A percentile compares a stretch with the other conserved stretches of the same genome.
Conservation (phyloP, 306 rosid species). For the Begonia masoniana region DNA sequence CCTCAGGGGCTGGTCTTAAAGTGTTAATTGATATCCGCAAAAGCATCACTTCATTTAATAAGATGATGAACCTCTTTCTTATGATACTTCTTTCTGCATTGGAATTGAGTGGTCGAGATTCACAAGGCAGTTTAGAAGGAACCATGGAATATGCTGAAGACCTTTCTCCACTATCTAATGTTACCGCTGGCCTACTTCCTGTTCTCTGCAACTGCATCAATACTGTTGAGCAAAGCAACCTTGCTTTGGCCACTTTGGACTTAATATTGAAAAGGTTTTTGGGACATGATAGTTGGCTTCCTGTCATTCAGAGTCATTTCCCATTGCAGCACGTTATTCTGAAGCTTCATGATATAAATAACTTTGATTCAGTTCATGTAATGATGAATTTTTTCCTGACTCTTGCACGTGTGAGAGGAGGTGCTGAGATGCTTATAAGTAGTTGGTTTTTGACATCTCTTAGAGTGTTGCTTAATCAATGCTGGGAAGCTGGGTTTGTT, state of each 20-base stretch:
- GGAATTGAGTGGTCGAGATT: constrained; percentile 32
- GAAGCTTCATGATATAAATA: constrained; percentile 60
- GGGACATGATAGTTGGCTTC: constrained; percentile 72
- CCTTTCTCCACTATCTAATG: constrained; percentile 49
- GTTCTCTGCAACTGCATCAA: constrained; percentile 57
- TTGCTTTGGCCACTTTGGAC: constrained; percentile 56
- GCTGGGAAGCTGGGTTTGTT: constrained; percentile 27
- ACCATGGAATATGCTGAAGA: constrained; percentile 33
- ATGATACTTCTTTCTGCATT: constrained; percentile 58
- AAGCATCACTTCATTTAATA: constrained; percentile 31
- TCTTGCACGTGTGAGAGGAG: constrained; percentile 69
- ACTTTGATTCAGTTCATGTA: constrained; percentile 33
- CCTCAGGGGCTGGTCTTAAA: constrained; percentile 58
- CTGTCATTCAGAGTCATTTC: constrained; percentile 60
- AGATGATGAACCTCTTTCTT: constrained; percentile 42
- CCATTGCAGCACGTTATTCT: constrained; percentile 48
- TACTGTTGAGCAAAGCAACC: constrained; percentile 51
- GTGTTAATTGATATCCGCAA: constrained; percentile 41
- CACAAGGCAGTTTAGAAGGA: constrained; percentile 22
- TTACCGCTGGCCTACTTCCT: constrained; percentile 61
- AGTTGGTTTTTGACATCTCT: constrained; percentile 65
- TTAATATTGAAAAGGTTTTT: constrained; percentile 55
- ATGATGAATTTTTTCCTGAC: constrained; percentile 77
- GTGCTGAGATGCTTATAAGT: constrained; percentile 76
- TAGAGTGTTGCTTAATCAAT: constrained; percentile 46